Percentiles rank a stretch among this genome's conserved stretches.
Evolutionary conservation across 768 basidiomycete genomes (phyloP).

Genomic region (Symmetrospora coprosmae): DNA sequence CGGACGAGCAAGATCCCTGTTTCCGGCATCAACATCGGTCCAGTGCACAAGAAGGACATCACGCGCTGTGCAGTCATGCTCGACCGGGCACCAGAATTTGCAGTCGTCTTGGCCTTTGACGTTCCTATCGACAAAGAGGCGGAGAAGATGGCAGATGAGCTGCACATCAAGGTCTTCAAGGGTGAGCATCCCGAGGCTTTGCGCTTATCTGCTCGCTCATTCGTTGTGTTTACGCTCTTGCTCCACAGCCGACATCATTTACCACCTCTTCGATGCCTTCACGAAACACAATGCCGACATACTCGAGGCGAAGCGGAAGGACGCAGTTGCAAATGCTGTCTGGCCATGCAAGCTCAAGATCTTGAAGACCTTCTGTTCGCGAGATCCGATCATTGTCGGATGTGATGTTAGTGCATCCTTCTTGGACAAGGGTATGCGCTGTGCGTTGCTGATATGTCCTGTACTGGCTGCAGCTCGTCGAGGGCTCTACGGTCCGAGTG

Average conservation of each 20-base stretch:
- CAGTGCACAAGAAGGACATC: slow-evolving; percentile 86
- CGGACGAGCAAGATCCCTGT: slow-evolving; percentile 80
- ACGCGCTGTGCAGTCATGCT: slow-evolving; percentile 87
- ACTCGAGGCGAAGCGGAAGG: slow-evolving; percentile 73
- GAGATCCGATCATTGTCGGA: slow-evolving; percentile 50
- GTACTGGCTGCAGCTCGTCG: slow-evolving; percentile 51
- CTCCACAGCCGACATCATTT: slow-evolving; percentile 81
- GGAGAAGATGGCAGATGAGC: slow-evolving; percentile 76
- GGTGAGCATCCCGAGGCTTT: no score
- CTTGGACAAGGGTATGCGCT: background rate
- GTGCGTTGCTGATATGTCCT: background rate
- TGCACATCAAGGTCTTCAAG: slow-evolving; percentile 86
- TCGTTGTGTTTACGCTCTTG: background rate
- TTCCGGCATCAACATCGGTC: slow-evolving; percentile 91
- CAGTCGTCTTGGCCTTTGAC: slow-evolving; percentile 92
- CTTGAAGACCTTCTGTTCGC: slow-evolving; percentile 87
- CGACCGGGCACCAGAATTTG: slow-evolving; percentile 87
- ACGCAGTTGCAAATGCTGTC: slow-evolving; percentile 84
- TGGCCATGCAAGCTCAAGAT: slow-evolving; percentile 91
- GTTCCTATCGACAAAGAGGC: slow-evolving; percentile 87
- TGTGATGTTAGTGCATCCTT: slow-evolving; percentile 10
- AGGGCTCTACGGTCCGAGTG: slow-evolving; percentile 63
- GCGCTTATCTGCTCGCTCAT: background rate
- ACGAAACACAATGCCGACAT: slow-evolving; percentile 86
- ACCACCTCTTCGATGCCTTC: slow-evolving; percentile 93